Evolutionary conservation across 2,329 filamentous ascomycete species (phyloP).

Genomic region (Emericellopsis cladophorae): DNA sequence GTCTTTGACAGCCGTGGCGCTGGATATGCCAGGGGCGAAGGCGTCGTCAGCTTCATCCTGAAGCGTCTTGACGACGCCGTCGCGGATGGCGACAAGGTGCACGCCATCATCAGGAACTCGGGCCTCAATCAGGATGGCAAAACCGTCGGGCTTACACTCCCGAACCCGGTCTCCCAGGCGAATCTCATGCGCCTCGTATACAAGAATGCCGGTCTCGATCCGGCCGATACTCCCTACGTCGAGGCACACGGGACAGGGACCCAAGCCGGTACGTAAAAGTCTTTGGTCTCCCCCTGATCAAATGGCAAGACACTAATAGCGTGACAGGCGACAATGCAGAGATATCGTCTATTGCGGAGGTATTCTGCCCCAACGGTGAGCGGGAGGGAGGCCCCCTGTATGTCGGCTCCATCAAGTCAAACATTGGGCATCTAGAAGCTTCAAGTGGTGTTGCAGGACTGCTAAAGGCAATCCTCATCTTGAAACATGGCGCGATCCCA

Average conservation of each 20-base stretch:
- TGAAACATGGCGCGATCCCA: slow-evolving; percentile 35
- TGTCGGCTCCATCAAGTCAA: slow-evolving; percentile 8
- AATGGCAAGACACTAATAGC: too few species aligned
- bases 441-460: slow-evolving; percentile 36
- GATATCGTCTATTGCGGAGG: too few species aligned
- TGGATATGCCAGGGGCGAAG: slow-evolving; percentile 31
- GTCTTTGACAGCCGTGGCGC: slow-evolving; percentile 24
- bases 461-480: slow-evolving; percentile 38
- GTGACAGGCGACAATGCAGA: too few species aligned
- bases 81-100: slow-evolving; percentile 23
- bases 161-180: not conserved
- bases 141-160: slow-evolving; percentile 14
- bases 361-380: too few species aligned
- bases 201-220: slow-evolving; percentile 9
- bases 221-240: slow-evolving; percentile 10
- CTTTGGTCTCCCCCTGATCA: too few species aligned
- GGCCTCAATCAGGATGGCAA: slow-evolving; percentile 24
- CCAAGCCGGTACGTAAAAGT: not conserved
- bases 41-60: slow-evolving; percentile 23
- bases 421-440: slow-evolving; percentile 36
- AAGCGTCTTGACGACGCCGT: slow-evolving; percentile 30
- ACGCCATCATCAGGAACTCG: slow-evolving; percentile 17
- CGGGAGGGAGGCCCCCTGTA: too few species aligned
- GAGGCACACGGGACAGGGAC: slow-evolving; percentile 21
- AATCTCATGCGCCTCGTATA: slow-evolving; percentile 14